phyloP scores from a whole-genome alignment of 2,329 filamentous ascomycete species.

The Fusarium devonianum region DNA sequence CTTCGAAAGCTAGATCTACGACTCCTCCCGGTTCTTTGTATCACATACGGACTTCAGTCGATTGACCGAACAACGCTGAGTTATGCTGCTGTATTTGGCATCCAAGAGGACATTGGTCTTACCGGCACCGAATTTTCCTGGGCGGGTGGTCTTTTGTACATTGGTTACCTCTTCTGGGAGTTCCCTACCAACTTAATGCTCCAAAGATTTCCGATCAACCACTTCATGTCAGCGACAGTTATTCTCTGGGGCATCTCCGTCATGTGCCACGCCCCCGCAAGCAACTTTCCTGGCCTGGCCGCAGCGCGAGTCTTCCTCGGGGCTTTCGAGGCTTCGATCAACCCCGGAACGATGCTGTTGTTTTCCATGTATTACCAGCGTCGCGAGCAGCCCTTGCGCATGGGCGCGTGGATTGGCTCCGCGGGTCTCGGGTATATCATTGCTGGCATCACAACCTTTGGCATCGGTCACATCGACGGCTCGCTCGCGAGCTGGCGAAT shows the following conservation, averaged over 20 bases:
- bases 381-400: background rate
- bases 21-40: conserved; percentile 32
- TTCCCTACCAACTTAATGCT: conserved; percentile 49
- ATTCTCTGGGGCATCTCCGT: conserved; percentile 68
- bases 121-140: conserved; percentile 48
- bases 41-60: conserved; percentile 33
- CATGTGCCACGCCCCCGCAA: conserved; percentile 65
- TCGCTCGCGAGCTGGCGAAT: too few species aligned
- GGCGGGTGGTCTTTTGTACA: conserved; percentile 51
- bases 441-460: background rate
- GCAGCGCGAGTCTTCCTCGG: conserved; percentile 70
- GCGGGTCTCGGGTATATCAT: background rate
- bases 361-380: background rate
- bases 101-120: conserved; percentile 47
- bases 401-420: background rate
- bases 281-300: conserved; percentile 65
- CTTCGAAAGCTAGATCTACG: conserved; percentile 26
- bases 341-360: background rate
- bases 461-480: too few species aligned
- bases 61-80: conserved; percentile 37
- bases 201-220: conserved; percentile 69
- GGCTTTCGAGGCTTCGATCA: conserved; percentile 62
- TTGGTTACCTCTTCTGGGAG: conserved; percentile 47
- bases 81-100: conserved; percentile 50
- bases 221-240: conserved; percentile 69